Evolutionary conservation across 768 basidiomycete species (phyloP).

Genomic region (Coprinopsis sp.): DNA sequence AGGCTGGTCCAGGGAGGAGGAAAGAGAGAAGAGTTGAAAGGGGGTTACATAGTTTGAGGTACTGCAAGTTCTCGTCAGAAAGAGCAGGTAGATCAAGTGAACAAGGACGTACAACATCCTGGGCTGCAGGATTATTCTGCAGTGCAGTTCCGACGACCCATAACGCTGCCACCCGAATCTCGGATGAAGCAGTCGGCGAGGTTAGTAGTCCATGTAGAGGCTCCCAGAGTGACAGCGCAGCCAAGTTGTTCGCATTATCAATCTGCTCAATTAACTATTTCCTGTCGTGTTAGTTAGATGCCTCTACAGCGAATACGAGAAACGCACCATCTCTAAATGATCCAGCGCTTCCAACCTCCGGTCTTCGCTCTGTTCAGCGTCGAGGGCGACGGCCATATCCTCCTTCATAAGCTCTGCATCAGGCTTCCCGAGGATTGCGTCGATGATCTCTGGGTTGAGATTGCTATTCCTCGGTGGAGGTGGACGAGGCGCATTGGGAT

Average conservation of each 20-base stretch:
- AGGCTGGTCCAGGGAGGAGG: slow-evolving; percentile 46
- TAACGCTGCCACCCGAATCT: slow-evolving; percentile 60
- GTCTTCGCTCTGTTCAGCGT: slow-evolving; percentile 49
- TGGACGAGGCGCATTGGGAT: slow-evolving; percentile 22
- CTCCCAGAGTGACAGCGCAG: slow-evolving; percentile 66
- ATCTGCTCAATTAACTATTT: slow-evolving; percentile 77
- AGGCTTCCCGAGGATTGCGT: slow-evolving; percentile 78
- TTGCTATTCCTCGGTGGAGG: slow-evolving; percentile 39
- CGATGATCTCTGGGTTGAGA: slow-evolving; percentile 80
- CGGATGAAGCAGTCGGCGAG: slow-evolving; percentile 48
- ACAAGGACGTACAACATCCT: slow-evolving; percentile 53
- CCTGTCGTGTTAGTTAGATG: not conserved
- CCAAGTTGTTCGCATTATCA: slow-evolving; percentile 81
- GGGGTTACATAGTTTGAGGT: slow-evolving; percentile 60
- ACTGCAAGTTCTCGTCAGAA: slow-evolving; percentile 33
- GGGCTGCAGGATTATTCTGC: slow-evolving; percentile 86
- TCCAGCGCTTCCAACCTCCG: slow-evolving; percentile 70
- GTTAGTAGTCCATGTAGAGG: slow-evolving; percentile 64
- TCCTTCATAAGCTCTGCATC: slow-evolving; percentile 85
- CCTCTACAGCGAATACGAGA: not conserved
- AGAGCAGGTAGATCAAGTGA: not conserved
- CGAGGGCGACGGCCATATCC: slow-evolving; percentile 58
- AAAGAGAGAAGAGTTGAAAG: slow-evolving; percentile 59
- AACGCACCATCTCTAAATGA: slow-evolving; percentile 78
- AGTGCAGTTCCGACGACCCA: slow-evolving; percentile 90